phyloP scores from a whole-genome alignment of 331 rosid species.

The Dryas integrifolia region DNA sequence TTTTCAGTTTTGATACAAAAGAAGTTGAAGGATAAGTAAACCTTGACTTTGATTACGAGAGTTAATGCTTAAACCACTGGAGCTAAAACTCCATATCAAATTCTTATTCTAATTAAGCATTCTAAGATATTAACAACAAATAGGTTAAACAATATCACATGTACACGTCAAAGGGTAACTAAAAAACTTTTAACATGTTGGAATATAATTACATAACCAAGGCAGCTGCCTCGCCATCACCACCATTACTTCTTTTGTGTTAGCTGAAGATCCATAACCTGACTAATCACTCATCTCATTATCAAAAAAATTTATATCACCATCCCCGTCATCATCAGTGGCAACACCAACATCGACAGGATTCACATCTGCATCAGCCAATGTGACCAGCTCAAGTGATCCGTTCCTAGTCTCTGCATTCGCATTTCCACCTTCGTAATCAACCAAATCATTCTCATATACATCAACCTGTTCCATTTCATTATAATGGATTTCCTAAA shows the following conservation, averaged over 20 bases:
- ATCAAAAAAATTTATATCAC: constrained; percentile 66
- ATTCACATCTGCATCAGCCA: constrained; percentile 46
- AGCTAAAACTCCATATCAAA: too few relatives aligned
- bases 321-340: constrained; percentile 63
- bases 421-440: constrained; percentile 52
- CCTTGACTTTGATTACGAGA: too few relatives aligned
- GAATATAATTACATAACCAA: constrained; percentile 1
- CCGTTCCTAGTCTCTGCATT: constrained; percentile 48
- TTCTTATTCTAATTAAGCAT: too few relatives aligned
- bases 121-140: neutral
- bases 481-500: constrained; percentile 49
- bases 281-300: constrained; percentile 63
- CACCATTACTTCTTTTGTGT: constrained; percentile 3
- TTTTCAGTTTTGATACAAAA: too few relatives aligned
- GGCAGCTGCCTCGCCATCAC: constrained; percentile 1
- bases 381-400: constrained; percentile 42
- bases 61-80: too few relatives aligned
- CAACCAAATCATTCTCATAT: constrained; percentile 62
- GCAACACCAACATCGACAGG: constrained; percentile 48
- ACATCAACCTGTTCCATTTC: constrained; percentile 60
- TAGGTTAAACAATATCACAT: neutral
- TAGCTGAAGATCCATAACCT: constrained; percentile 19
- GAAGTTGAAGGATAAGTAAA: too few relatives aligned
- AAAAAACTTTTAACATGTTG: neutral
- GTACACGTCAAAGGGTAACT: neutral